Percentiles rank a stretch among this genome's conserved stretches.
phyloP scores from a whole-genome alignment of 768 basidiomycete species.

The Termitomyces sp. region DNA sequence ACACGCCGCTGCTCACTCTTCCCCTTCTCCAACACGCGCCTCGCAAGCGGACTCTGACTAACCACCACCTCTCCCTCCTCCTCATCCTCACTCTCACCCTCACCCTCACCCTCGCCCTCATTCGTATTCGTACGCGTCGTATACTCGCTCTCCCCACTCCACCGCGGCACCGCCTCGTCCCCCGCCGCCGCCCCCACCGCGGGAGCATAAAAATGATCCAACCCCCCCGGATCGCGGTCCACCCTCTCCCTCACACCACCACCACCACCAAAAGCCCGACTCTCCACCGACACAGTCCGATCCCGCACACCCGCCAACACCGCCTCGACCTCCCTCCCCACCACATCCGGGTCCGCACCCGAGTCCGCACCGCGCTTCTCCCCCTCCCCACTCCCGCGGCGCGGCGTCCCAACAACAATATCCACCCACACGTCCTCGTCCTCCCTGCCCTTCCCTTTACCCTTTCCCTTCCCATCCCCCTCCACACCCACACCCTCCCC shows the following conservation, averaged over 20 bases:
- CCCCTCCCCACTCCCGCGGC: no score
- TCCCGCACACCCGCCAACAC: constrained; percentile 57
- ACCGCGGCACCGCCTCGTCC: constrained; percentile 27
- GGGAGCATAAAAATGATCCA: constrained; percentile 30
- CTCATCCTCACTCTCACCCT: no score
- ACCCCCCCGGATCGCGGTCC: constrained; percentile 27
- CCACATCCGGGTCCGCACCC: constrained; percentile 59
- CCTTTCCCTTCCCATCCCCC: constrained; percentile 28
- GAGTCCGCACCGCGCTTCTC: constrained; percentile 40
- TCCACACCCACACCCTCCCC: constrained; percentile 27
- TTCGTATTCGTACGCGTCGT: constrained; percentile 15
- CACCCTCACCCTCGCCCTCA: no score
- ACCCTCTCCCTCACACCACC: constrained; percentile 19
- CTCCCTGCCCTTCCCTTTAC: no score
- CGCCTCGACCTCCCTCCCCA: constrained; percentile 67
- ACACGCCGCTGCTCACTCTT: constrained; percentile 36
- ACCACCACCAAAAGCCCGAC: not conserved
- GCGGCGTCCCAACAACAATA: constrained; percentile 64
- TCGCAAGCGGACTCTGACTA: constrained; percentile 13
- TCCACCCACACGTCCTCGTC: constrained; percentile 85
- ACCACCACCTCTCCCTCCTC: constrained; percentile 9
- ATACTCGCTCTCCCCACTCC: constrained; percentile 23
- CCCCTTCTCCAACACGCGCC: constrained; percentile 21
- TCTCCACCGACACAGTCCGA: constrained; percentile 29
- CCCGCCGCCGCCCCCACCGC: constrained; percentile 42